Conservation (phyloP, 202 grass and related monocot genomes). For the Carex arenaria region DNA sequence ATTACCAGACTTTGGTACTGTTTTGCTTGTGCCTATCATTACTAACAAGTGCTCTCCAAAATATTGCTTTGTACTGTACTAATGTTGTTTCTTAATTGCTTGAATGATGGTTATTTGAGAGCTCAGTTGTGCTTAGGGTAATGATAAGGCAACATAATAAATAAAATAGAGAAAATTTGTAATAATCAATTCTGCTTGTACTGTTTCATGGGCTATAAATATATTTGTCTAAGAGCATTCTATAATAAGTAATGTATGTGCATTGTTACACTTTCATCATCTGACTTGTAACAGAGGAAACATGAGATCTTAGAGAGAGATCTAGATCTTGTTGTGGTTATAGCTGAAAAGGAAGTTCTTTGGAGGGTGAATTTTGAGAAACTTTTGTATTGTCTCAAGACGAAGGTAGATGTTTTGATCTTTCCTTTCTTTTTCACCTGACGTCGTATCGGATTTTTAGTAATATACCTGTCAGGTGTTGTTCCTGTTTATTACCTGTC, state of each 20-base stretch:
- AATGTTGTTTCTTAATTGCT: background rate
- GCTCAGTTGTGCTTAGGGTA: background rate
- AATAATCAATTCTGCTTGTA: background rate
- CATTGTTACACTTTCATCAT: background rate
- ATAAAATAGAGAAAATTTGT: background rate
- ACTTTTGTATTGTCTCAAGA: slow-evolving; percentile 69
- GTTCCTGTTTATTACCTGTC: slow-evolving; percentile 4
- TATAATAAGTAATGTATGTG: background rate
- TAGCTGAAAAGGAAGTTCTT: slow-evolving; percentile 78
- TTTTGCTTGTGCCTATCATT: slow-evolving; percentile 14
- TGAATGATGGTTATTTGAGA: background rate
- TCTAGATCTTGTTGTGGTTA: slow-evolving; percentile 53
- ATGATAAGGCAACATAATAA: background rate
- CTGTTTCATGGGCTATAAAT: background rate
- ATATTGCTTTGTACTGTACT: background rate
- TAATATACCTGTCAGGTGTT: slow-evolving; percentile 1
- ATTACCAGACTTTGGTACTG: background rate
- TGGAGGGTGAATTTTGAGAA: slow-evolving; percentile 74
- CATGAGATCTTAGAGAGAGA: slow-evolving; percentile 55
- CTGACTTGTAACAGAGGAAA: slow-evolving; percentile 60
- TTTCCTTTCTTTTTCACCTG: background rate
- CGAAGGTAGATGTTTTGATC: slow-evolving; percentile 42
- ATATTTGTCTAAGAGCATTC: background rate
- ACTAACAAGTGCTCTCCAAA: slow-evolving; percentile 25
- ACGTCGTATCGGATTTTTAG: background rate